A percentile compares a stretch with the other conserved stretches of the same genome.
These are phyloP conservation scores for Nemania serpens DNA, from an alignment of 2,329 filamentous ascomycete species.

Conservation along the genomic window DNA sequence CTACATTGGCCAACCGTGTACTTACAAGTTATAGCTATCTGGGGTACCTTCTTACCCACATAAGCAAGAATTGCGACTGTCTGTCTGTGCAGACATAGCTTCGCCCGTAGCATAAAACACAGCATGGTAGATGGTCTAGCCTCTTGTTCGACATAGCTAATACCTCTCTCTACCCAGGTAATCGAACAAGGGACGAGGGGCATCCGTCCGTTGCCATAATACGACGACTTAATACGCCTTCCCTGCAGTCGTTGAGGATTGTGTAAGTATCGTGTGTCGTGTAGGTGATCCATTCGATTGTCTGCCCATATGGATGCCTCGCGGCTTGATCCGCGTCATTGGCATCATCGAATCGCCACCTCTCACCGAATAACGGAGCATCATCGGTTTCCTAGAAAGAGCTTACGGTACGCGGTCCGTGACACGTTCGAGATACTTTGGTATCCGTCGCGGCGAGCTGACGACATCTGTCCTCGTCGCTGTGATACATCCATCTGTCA, in stretches of 20 bases:
- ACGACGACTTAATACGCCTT: not conserved
- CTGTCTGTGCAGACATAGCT: too few relatives aligned
- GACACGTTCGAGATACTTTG: not conserved
- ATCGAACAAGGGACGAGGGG: too few relatives aligned
- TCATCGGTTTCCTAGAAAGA: too few relatives aligned
- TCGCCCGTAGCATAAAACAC: too few relatives aligned
- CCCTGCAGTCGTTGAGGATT: not conserved
- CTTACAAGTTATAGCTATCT: too few relatives aligned
- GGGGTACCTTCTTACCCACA: too few relatives aligned
- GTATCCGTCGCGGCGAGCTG: not conserved
- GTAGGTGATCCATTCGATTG: conserved; percentile 2
- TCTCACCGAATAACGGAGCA: conserved; percentile 3
- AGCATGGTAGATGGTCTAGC: too few relatives aligned
- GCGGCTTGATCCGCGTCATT: conserved; percentile 17
- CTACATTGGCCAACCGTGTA: too few relatives aligned
- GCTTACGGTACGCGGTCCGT: too few relatives aligned
- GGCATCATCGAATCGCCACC: conserved; percentile 11
- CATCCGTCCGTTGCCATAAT: not conserved
- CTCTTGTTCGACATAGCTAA: too few relatives aligned
- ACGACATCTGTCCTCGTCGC: conserved; percentile 7
- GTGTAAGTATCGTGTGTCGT: conserved; percentile 5
- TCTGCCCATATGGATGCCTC: conserved; percentile 21
- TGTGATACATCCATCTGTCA: not conserved
- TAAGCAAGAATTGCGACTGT: too few relatives aligned
- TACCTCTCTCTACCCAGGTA: too few relatives aligned